Conservation (phyloP, 768 basidiomycete species). For the Leucocoprinus leucothites region DNA sequence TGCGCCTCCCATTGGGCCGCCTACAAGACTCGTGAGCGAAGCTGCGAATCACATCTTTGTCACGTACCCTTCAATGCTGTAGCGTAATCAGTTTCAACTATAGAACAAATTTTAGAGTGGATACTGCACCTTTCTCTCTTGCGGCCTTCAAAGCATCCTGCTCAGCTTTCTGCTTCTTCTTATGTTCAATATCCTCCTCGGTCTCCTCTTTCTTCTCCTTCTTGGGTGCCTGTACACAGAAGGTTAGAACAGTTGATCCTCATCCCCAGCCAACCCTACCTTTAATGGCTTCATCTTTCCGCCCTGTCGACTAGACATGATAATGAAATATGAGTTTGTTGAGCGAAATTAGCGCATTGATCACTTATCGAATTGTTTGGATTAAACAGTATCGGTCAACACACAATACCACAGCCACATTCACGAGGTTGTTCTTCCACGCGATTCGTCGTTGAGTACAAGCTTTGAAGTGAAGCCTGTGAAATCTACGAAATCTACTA, state of each 20-base stretch:
- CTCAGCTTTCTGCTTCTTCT: constrained; percentile 75
- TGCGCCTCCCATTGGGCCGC: constrained; percentile 62
- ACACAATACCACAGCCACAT: background rate
- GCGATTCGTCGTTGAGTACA: too few relatives aligned
- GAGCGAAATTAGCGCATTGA: constrained; percentile 1
- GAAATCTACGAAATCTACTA: too few relatives aligned
- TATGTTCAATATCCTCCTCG: constrained; percentile 71
- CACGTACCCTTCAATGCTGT: constrained; percentile 55
- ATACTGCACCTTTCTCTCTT: constrained; percentile 58
- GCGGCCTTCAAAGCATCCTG: constrained; percentile 71
- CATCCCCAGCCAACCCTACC: constrained; percentile 34
- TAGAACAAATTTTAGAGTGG: constrained; percentile 3
- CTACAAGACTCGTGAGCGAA: constrained; percentile 30
- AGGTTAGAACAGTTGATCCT: constrained; percentile 6
- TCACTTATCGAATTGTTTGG: constrained; percentile 3
- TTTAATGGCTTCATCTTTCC: constrained; percentile 88
- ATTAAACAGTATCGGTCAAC: background rate
- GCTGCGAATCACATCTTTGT: constrained; percentile 4
- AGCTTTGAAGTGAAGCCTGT: too few relatives aligned
- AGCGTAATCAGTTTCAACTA: constrained; percentile 3
- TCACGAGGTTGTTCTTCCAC: background rate
- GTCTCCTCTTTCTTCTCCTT: constrained; percentile 72
- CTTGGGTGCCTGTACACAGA: constrained; percentile 64
- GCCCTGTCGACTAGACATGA: constrained; percentile 70
- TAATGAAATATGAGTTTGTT: constrained; percentile 12